These are phyloP conservation scores for Reticulascus tulasneorum DNA, from an alignment of 2,329 filamentous ascomycete genomes.

Conservation along the genomic window DNA sequence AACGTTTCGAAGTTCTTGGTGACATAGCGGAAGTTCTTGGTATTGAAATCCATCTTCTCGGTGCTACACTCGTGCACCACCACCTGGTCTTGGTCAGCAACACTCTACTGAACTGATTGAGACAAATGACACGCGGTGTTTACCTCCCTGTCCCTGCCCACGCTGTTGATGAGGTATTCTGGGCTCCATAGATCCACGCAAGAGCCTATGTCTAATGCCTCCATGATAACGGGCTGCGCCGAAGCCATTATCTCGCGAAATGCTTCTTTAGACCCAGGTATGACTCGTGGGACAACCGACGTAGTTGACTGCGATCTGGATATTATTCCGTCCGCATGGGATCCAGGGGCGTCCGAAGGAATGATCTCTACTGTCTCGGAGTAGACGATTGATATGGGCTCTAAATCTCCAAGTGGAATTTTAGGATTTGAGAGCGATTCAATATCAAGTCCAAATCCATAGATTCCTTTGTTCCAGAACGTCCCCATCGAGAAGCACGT, in stretches of 20 bases:
- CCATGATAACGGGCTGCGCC: constrained; percentile 62
- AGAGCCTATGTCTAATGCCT: constrained; percentile 43
- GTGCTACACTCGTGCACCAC: constrained; percentile 67
- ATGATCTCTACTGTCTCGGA: constrained; percentile 9
- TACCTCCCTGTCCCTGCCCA: constrained; percentile 61
- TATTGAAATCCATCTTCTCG: constrained; percentile 72
- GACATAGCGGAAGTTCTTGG: constrained; percentile 77
- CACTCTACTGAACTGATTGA: constrained; percentile 4
- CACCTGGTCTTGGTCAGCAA: constrained; percentile 42
- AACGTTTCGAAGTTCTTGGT: constrained; percentile 66
- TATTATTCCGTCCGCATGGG: too few species aligned
- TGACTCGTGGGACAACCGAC: constrained; percentile 45
- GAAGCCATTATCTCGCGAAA: constrained; percentile 57
- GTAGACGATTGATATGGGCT: background rate
- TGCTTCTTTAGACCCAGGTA: constrained; percentile 45
- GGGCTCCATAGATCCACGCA: constrained; percentile 67
- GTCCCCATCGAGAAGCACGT: constrained; percentile 90
- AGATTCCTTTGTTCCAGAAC: constrained; percentile 69
- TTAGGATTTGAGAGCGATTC: too few species aligned
- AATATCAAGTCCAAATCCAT: constrained; percentile 27
- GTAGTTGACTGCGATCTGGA: too few species aligned
- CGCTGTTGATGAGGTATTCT: constrained; percentile 59
- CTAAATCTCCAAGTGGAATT: too few species aligned
- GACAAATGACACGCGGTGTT: constrained; percentile 8
- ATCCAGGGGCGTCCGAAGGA: background rate